Evolutionary conservation across 1,284 basidiomycete species (phyloP), one percentile per base, ranked within the genome.

Genomic region (Polyporus tsugae): DNA sequence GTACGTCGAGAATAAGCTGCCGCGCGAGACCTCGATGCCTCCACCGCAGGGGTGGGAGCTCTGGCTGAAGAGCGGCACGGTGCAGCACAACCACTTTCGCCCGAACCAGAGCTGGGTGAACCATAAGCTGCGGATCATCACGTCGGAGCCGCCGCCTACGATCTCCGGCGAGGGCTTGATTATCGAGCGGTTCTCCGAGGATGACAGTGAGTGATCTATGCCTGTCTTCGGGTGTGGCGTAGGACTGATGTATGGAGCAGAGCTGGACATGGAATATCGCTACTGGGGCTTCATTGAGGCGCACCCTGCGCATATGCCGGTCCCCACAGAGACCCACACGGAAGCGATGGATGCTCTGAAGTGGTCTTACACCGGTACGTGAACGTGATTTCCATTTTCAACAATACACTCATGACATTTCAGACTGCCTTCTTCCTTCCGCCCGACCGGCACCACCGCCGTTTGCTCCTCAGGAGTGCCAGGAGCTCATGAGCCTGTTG

Each of bases 271-370:
- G 76, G 91, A 92, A 74, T 91, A 89, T 73, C 83, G 89, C 57
- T 94, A 92, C 74, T 94, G 92, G 92, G 81, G 86, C 1, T 94
- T 88, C 75, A 84, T 94, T 76, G 91, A 93, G 76, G 80, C 85
- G 46, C 91, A 94, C 73, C 92, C 92, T 0, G 90, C 90, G 0
- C 92, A 94, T 76, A 79, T 83, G 4, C 75, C 83, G 0, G 82
- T 90, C 22, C 85, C 86, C 11, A 72, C 80, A 11, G 83, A 82
- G 61, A 86, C 89, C 6, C 84, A 85, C 60, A 78, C 80, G 0
- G 91, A 94, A 69, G 92, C 92, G 1, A 82, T 90, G 74, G 90
- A 93, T 67, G 86, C 86, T 0, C 80, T 94, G 66, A 90, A 86
- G 44, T 94, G 92, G 92, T 86, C 90, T 7, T 92, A 90, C 78